Percentiles rank a stretch among this genome's conserved stretches.
phyloP scores from a whole-genome alignment of 164 flowering plant species.

The Echeveria elegans region DNA sequence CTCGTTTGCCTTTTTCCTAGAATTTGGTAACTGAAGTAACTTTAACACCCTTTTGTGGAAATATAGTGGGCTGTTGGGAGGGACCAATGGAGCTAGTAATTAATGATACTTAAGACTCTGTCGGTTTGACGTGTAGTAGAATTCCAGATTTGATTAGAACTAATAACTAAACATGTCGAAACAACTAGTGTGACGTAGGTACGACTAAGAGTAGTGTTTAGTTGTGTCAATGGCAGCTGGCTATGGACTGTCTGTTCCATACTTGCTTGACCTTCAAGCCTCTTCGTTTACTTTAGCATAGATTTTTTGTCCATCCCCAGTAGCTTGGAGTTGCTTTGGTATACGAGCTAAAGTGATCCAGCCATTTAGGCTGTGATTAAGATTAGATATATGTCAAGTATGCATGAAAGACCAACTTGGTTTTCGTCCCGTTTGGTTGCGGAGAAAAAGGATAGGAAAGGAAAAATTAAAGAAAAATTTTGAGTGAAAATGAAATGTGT shows the following conservation, averaged over 20 bases:
- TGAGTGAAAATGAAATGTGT: too few relatives aligned
- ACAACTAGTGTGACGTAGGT: too few relatives aligned
- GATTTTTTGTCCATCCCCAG: not conserved
- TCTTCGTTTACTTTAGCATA: not conserved
- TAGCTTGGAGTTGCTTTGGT: conserved; percentile 1
- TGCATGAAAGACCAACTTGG: too few relatives aligned
- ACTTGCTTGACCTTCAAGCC: too few relatives aligned
- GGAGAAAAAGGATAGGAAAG: too few relatives aligned
- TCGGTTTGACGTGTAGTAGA: conserved; percentile 1
- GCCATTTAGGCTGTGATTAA: not conserved
- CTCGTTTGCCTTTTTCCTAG: not conserved
- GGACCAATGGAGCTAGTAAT: not conserved
- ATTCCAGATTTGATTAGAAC: not conserved
- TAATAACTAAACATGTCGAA: too few relatives aligned
- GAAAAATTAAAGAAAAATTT: too few relatives aligned
- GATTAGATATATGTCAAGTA: not conserved
- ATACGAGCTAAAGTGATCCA: not conserved
- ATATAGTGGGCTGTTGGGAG: not conserved
- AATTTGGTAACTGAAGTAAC: not conserved
- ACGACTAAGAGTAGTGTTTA: not conserved
- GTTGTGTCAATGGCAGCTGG: not conserved
- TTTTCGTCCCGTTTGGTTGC: too few relatives aligned
- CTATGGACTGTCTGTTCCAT: not conserved
- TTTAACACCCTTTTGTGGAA: not conserved
- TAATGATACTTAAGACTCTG: not conserved